These are phyloP conservation scores for Ploettnerulaceae sp. DNA, from an alignment of 2,329 filamentous ascomycete genomes.

Conservation along the genomic window DNA sequence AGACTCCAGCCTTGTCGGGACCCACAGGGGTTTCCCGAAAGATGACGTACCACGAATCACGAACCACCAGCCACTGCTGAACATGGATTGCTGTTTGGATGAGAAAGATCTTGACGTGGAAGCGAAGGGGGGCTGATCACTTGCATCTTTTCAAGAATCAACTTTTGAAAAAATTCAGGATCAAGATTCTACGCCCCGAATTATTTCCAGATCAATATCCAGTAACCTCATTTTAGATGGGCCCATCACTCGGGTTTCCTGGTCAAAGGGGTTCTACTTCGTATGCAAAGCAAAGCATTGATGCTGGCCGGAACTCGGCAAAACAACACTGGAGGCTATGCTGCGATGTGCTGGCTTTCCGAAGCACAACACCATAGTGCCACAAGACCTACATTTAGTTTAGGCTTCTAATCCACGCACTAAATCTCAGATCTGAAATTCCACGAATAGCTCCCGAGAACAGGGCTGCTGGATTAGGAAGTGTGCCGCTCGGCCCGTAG, in stretches of 20 bases:
- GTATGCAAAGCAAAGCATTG: not conserved
- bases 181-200: too few relatives aligned
- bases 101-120: not conserved
- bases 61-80: conserved; percentile 1
- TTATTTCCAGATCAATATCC: too few relatives aligned
- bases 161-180: too few relatives aligned
- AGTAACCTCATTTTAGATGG: too few relatives aligned
- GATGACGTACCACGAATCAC: not conserved
- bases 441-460: not conserved
- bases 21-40: not conserved
- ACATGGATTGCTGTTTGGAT: not conserved
- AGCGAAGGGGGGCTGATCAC: not conserved
- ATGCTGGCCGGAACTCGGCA: conserved; percentile 1
- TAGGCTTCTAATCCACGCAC: not conserved
- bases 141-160: not conserved
- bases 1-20: conserved; percentile 1
- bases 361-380: conserved; percentile 3
- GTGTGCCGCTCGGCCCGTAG: not conserved
- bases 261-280: not conserved
- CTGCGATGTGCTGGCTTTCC: not conserved
- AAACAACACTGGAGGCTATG: too few relatives aligned
- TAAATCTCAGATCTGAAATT: not conserved
- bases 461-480: not conserved
- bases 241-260: too few relatives aligned
- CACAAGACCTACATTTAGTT: not conserved